phyloP scores from a whole-genome alignment of 1,284 basidiomycete species.

The Cronartium quercuum region DNA sequence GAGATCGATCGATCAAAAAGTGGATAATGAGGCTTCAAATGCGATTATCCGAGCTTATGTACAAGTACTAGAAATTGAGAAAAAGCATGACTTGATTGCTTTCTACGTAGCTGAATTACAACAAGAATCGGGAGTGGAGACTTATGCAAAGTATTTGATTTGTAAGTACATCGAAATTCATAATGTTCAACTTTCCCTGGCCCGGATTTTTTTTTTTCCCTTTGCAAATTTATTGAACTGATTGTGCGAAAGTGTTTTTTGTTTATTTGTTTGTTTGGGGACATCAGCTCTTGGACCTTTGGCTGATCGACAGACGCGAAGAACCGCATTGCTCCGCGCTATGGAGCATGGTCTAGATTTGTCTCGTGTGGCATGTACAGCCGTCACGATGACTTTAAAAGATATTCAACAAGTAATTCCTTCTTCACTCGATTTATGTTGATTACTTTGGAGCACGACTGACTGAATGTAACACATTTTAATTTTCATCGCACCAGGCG shows the following conservation, averaged over 20 bases:
- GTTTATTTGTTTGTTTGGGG: not conserved
- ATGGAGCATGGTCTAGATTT: constrained; percentile 28
- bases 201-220: not conserved
- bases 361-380: constrained; percentile 34
- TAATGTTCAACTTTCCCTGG: not conserved
- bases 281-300: constrained; percentile 29
- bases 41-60: constrained; percentile 83
- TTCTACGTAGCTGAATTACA: constrained; percentile 87
- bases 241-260: not conserved
- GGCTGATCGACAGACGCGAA: constrained; percentile 13
- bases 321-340: constrained; percentile 28
- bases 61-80: constrained; percentile 70
- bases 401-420: constrained; percentile 15
- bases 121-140: constrained; percentile 76
- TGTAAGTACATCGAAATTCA: constrained; percentile 45
- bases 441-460: not conserved
- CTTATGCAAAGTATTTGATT: constrained; percentile 84
- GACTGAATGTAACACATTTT: not conserved
- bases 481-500: not conserved
- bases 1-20: constrained; percentile 67
- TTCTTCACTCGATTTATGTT: not conserved
- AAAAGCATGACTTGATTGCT: constrained; percentile 76
- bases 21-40: constrained; percentile 69
- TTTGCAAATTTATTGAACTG: not conserved
- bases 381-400: constrained; percentile 34